Conservation (phyloP, 805 yeast genomes). For the Nakazawaea wickerhamii region DNA sequence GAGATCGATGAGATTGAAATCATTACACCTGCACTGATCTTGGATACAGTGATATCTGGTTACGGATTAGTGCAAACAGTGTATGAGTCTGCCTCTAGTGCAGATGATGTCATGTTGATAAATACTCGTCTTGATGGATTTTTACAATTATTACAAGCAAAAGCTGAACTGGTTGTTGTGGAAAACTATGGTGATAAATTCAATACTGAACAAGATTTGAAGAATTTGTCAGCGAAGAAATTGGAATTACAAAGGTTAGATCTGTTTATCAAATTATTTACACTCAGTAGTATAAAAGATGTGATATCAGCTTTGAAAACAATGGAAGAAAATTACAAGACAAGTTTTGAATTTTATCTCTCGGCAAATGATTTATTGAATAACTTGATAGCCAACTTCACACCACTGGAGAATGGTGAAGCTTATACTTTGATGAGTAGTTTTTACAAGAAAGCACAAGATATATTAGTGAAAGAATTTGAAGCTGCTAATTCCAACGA, state of each 20-base stretch:
- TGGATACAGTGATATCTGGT: constrained; percentile 23
- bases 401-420: constrained; percentile 30
- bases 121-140: constrained; percentile 9
- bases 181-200: not conserved
- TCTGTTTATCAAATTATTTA: constrained; percentile 18
- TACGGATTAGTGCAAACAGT: constrained; percentile 22
- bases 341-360: constrained; percentile 5
- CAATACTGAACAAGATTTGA: not conserved
- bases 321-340: constrained; percentile 6
- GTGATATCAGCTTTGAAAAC: constrained; percentile 33
- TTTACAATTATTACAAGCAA: constrained; percentile 16
- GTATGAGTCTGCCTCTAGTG: constrained; percentile 20
- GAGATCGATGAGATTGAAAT: constrained; percentile 18
- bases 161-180: not conserved
- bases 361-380: constrained; percentile 3
- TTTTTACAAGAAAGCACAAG: constrained; percentile 35
- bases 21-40: constrained; percentile 21
- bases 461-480: constrained; percentile 22
- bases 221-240: not conserved
- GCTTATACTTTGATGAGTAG: constrained; percentile 32
- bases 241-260: constrained; percentile 1
- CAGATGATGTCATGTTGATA: constrained; percentile 7
- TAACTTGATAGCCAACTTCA: not conserved
- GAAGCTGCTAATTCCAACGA: constrained; percentile 16
- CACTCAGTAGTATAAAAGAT: constrained; percentile 39